These are phyloP conservation scores for Ormosia semicastrata DNA, from an alignment of 306 rosid species.

Conservation along the genomic window DNA sequence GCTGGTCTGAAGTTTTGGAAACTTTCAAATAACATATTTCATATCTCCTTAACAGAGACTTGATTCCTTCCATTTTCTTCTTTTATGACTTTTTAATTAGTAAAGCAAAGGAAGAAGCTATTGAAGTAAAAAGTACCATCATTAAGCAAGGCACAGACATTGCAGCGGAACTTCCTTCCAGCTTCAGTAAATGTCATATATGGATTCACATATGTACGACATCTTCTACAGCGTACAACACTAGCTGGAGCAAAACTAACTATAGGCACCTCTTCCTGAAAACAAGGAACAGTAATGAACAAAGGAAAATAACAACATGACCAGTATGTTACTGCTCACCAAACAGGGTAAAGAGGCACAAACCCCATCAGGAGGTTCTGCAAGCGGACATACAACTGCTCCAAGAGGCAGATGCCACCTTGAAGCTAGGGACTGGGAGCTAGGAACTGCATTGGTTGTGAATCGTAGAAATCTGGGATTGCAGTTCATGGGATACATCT, in stretches of 20 bases:
- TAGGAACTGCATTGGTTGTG: slow-evolving; percentile 84
- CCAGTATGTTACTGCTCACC: slow-evolving; percentile 4
- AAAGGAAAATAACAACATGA: slow-evolving; percentile 6
- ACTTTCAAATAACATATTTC: neutral
- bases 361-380: slow-evolving; percentile 90
- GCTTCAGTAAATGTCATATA: slow-evolving; percentile 88
- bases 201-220: slow-evolving; percentile 95
- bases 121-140: slow-evolving; percentile 68
- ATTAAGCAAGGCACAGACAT: slow-evolving; percentile 83
- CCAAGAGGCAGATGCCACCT: slow-evolving; percentile 99
- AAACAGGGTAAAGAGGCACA: slow-evolving; percentile 39
- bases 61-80: slow-evolving; percentile 5
- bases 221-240: slow-evolving; percentile 96
- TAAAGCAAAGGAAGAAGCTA: slow-evolving; percentile 14
- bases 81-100: neutral
- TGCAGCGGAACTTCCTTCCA: slow-evolving; percentile 97
- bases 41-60: neutral
- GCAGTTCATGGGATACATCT: slow-evolving; percentile 74
- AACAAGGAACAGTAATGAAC: slow-evolving; percentile 23
- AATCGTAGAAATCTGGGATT: slow-evolving; percentile 73
- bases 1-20: neutral
- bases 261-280: slow-evolving; percentile 91
- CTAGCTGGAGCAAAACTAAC: slow-evolving; percentile 77
- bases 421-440: slow-evolving; percentile 91
- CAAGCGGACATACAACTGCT: slow-evolving; percentile 97